Percentiles rank a stretch among this genome's conserved stretches.
Evolutionary conservation across 768 basidiomycete species (phyloP).

Genomic region (Termitomyces sp.): DNA sequence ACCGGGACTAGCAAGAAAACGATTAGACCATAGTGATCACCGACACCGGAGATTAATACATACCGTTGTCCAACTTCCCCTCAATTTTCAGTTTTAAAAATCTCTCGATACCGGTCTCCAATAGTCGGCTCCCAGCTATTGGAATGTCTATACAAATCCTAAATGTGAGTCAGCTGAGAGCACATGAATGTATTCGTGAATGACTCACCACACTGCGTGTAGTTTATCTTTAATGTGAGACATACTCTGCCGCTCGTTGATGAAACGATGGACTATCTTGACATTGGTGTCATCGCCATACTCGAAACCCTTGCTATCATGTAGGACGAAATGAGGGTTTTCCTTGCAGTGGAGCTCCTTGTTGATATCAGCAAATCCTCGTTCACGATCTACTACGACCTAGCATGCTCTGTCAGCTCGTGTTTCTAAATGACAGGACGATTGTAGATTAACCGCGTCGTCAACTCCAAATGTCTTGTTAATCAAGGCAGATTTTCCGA

Average conservation of each 20-base stretch:
- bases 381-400: slow-evolving; percentile 15
- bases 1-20: slow-evolving; percentile 19
- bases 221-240: slow-evolving; percentile 19
- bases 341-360: slow-evolving; percentile 18
- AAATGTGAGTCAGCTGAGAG: background rate
- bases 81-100: slow-evolving; percentile 15
- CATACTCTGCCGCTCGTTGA: slow-evolving; percentile 12
- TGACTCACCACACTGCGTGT: slow-evolving; percentile 23
- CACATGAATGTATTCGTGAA: background rate
- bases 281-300: slow-evolving; percentile 19
- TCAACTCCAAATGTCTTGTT: slow-evolving; percentile 22
- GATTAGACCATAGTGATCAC: background rate
- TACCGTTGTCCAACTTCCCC: slow-evolving; percentile 12
- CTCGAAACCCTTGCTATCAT: slow-evolving; percentile 25
- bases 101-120: slow-evolving; percentile 19
- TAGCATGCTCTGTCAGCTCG: background rate
- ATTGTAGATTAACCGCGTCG: slow-evolving; percentile 13
- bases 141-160: slow-evolving; percentile 28
- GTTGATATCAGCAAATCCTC: slow-evolving; percentile 21
- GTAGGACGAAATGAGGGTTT: slow-evolving; percentile 23
- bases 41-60: background rate
- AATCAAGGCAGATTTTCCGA: slow-evolving; percentile 23
- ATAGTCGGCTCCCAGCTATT: slow-evolving; percentile 14
- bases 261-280: slow-evolving; percentile 19
- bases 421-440: background rate